Conservation (phyloP, 2,329 filamentous ascomycete genomes). For the Penicillium sp. region DNA sequence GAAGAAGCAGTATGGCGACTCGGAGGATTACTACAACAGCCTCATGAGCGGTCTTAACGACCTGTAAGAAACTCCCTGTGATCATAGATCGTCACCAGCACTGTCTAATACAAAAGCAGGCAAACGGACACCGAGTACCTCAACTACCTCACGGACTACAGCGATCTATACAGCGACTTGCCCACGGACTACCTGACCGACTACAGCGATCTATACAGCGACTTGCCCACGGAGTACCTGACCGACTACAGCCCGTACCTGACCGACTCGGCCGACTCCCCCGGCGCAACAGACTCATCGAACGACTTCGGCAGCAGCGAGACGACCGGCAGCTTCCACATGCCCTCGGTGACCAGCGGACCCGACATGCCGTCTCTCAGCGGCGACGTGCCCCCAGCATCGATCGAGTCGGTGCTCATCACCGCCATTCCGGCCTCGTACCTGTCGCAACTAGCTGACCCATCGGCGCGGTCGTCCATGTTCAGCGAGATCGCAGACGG, state of each 20-base stretch:
- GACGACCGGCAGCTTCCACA: background rate
- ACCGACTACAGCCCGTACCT: background rate
- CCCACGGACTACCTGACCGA: slow-evolving; percentile 7
- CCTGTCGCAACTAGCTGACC: slow-evolving; percentile 24
- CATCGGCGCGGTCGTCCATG: slow-evolving; percentile 25
- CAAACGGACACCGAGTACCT: slow-evolving; percentile 10
- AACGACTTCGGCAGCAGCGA: background rate
- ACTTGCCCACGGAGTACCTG: slow-evolving; percentile 3
- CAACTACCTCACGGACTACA: slow-evolving; percentile 10
- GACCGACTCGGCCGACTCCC: background rate
- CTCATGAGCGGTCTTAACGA: slow-evolving; percentile 12
- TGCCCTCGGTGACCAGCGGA: slow-evolving; percentile 10
- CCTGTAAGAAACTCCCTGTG: background rate
- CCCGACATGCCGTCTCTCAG: background rate
- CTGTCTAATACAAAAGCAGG: slow-evolving; percentile 2
- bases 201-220: slow-evolving; percentile 1
- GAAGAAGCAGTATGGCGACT: slow-evolving; percentile 13
- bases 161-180: slow-evolving; percentile 5
- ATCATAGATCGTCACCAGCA: background rate
- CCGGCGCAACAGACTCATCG: background rate
- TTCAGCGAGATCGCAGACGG: slow-evolving; percentile 25
- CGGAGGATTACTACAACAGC: slow-evolving; percentile 11
- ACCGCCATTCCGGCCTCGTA: slow-evolving; percentile 33
- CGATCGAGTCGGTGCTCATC: slow-evolving; percentile 29
- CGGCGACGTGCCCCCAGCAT: slow-evolving; percentile 23